A percentile compares a stretch with the other conserved stretches of the same genome.
Conservation (phyloP, 306 rosid genomes). For the Begonia peltatifolia region DNA sequence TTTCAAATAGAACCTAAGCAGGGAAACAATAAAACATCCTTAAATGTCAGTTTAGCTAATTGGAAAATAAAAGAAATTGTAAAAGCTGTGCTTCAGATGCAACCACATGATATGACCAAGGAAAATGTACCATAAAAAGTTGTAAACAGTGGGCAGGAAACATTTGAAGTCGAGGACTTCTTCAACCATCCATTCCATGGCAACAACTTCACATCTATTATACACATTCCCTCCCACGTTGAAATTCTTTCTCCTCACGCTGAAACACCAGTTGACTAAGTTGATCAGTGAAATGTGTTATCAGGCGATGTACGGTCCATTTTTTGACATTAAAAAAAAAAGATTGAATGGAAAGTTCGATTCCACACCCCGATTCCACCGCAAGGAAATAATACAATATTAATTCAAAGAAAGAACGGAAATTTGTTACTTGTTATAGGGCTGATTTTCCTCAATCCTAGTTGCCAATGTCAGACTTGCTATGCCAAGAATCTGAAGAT, state of each 20-base stretch:
- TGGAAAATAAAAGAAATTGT: slow-evolving; percentile 4
- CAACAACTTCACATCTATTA: slow-evolving; percentile 80
- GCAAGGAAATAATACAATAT: too few species aligned
- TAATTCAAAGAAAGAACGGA: not conserved
- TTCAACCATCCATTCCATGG: slow-evolving; percentile 94
- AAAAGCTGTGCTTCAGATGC: not conserved
- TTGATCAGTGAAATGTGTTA: too few species aligned
- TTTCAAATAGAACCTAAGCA: slow-evolving; percentile 67
- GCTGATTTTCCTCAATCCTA: slow-evolving; percentile 92
- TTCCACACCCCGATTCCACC: too few species aligned
- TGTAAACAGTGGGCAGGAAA: slow-evolving; percentile 64
- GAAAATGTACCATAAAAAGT: slow-evolving; percentile 62
- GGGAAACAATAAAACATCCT: slow-evolving; percentile 4
- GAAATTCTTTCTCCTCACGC: slow-evolving; percentile 45
- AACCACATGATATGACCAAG: not conserved
- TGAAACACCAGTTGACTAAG: slow-evolving; percentile 17
- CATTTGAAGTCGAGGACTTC: slow-evolving; percentile 80
- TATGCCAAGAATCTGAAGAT: slow-evolving; percentile 66
- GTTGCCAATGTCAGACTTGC: slow-evolving; percentile 76
- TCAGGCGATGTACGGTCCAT: too few species aligned
- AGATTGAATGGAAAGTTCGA: too few species aligned
- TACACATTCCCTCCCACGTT: slow-evolving; percentile 31
- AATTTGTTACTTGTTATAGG: slow-evolving; percentile 37
- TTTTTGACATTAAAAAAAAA: too few species aligned
- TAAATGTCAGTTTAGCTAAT: slow-evolving; percentile 9